Percentiles rank a stretch among this genome's conserved stretches.
Conservation (phyloP, 1,284 basidiomycete genomes). For the Moniliophthora roreri region DNA sequence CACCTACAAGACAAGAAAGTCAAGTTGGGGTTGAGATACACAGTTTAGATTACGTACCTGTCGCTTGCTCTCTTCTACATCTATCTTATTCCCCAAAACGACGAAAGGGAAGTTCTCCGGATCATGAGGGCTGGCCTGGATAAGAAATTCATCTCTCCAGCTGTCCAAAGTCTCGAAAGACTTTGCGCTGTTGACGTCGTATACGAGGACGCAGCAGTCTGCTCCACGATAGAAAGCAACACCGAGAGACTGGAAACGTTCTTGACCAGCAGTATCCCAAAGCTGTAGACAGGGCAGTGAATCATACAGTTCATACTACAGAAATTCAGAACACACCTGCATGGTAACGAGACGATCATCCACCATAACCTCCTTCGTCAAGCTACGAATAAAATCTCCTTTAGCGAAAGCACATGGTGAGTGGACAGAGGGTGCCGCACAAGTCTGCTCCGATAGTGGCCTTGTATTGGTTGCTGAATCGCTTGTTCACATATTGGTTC, state of each 20-base stretch:
- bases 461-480: conserved; percentile 99
- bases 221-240: conserved; percentile 99
- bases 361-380: conserved; percentile 99
- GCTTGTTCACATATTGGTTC: conserved; percentile 99
- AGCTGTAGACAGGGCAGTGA: conserved; percentile 49
- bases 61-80: conserved; percentile 98
- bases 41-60: conserved; percentile 60
- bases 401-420: conserved; percentile 14
- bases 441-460: conserved; percentile 93
- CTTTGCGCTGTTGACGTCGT: conserved; percentile 98
- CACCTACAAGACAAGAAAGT: conserved; percentile 53
- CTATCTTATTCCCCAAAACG: conserved; percentile 99
- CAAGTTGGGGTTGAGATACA: conserved; percentile 9
- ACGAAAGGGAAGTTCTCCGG: conserved; percentile 99
- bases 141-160: conserved; percentile 97
- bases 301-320: conserved; percentile 1
- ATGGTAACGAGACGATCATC: conserved; percentile 98
- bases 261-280: conserved; percentile 99
- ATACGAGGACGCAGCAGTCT: conserved; percentile 98
- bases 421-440: conserved; percentile 44
- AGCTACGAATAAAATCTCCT: conserved; percentile 42
- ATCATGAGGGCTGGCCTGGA: conserved; percentile 97
- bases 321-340: conserved; percentile 65
- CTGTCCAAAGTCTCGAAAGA: conserved; percentile 98
- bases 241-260: conserved; percentile 98